These are phyloP conservation scores for Scopulariopsis brevicaulis DNA, from an alignment of 2,329 filamentous ascomycete species.

Conservation along the genomic window DNA sequence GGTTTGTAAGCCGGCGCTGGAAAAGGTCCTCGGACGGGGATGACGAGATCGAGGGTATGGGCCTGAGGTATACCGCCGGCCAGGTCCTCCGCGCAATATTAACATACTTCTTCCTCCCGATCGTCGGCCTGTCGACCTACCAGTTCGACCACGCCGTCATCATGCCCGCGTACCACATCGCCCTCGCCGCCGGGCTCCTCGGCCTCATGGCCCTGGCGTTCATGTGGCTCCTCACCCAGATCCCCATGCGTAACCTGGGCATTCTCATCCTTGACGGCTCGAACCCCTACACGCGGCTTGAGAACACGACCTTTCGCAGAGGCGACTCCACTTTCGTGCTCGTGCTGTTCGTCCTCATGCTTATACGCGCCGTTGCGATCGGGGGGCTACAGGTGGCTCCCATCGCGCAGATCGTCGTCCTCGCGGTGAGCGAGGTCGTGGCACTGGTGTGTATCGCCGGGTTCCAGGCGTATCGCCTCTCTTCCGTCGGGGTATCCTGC, in stretches of 20 bases:
- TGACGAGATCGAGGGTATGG: constrained; percentile 16
- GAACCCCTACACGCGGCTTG: constrained; percentile 50
- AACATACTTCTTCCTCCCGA: constrained; percentile 65
- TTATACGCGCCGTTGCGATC: constrained; percentile 54
- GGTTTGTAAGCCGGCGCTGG: background rate
- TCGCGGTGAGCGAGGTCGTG: constrained; percentile 60
- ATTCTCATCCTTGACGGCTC: constrained; percentile 30
- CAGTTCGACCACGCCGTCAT: constrained; percentile 35
- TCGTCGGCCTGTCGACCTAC: constrained; percentile 61
- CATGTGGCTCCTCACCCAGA: constrained; percentile 16
- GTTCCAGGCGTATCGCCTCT: constrained; percentile 45
- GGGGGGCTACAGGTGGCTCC: constrained; percentile 45
- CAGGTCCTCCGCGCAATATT: constrained; percentile 57
- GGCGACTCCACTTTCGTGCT: constrained; percentile 54
- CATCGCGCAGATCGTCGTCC: constrained; percentile 55
- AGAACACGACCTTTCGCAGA: background rate
- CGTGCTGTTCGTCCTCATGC: constrained; percentile 50
- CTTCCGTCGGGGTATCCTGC: constrained; percentile 60
- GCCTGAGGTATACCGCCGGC: constrained; percentile 14
- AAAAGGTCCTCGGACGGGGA: constrained; percentile 20
- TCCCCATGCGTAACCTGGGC: constrained; percentile 15
- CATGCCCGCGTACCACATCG: constrained; percentile 13
- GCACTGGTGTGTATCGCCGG: constrained; percentile 25
- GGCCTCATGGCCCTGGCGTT: constrained; percentile 12
- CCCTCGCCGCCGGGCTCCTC: constrained; percentile 19